phyloP scores from a whole-genome alignment of 164 flowering plant genomes.

The Magnolia officinalis region DNA sequence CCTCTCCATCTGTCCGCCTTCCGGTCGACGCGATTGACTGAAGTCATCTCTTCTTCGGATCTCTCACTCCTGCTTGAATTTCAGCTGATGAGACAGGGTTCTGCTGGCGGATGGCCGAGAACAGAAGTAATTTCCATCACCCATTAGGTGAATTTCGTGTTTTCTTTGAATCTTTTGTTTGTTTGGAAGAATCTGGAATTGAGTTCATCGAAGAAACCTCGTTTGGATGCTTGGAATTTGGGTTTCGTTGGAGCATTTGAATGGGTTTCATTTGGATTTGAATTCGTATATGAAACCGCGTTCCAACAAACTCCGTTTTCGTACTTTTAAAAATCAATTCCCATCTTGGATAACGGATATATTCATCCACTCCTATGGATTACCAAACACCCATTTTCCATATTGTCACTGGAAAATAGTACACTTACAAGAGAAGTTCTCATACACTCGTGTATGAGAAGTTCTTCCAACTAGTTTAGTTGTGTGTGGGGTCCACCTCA shows the following conservation, averaged over 20 bases:
- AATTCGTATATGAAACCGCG: not conserved
- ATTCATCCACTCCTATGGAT: not conserved
- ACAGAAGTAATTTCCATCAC: constrained; percentile 31
- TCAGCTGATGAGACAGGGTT: constrained; percentile 20
- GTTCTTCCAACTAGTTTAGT: no score
- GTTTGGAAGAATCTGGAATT: not conserved
- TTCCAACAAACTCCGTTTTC: not conserved
- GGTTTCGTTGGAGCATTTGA: not conserved
- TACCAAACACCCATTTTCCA: no score
- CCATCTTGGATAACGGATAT: not conserved
- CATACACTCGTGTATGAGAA: no score
- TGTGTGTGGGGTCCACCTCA: no score
- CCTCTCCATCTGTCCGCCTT: not conserved
- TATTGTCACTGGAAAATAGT: no score
- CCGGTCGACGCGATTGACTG: not conserved
- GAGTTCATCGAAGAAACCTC: not conserved
- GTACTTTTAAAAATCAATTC: not conserved
- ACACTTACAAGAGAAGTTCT: no score
- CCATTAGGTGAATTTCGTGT: constrained; percentile 30
- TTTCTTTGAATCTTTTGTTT: not conserved
- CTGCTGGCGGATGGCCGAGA: constrained; percentile 40
- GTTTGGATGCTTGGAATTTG: not conserved
- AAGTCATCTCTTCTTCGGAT: not conserved
- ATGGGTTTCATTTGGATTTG: not conserved
- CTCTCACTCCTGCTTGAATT: not conserved